Conservation (phyloP, 345 rosid genomes). For the Syzygium aqueum region DNA sequence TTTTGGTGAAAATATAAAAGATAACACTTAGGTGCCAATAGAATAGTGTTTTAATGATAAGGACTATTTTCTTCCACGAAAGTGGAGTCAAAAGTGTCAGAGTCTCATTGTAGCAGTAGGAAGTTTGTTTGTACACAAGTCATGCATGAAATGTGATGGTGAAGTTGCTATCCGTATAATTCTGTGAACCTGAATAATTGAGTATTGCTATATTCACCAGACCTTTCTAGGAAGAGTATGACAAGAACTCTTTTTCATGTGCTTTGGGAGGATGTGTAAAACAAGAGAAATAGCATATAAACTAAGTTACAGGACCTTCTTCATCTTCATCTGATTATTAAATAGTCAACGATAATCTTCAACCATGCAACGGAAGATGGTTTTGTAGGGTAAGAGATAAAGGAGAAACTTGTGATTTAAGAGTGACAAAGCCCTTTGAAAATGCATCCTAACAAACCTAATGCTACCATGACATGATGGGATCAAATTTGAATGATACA, state of each 20-base stretch:
- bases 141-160: not conserved
- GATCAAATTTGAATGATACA: not conserved
- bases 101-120: not conserved
- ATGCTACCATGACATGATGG: not conserved
- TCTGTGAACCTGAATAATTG: not conserved
- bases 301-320: not conserved
- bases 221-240: not conserved
- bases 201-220: not conserved
- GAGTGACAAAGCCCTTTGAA: not conserved
- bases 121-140: not conserved
- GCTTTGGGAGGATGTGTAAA: not conserved
- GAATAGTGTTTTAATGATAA: not conserved
- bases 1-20: not conserved
- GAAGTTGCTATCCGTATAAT: not conserved
- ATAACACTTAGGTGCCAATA: not conserved
- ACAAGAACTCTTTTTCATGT: not conserved
- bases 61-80: not conserved
- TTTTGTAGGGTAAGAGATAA: not conserved
- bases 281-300: not conserved
- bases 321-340: not conserved
- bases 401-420: not conserved
- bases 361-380: not conserved
- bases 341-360: not conserved
- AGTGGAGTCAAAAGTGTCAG: not conserved
- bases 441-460: not conserved